Base-by-base conservation (phyloP, 2,329 filamentous ascomycete species). In the Bipolaris bicolor region DNA sequence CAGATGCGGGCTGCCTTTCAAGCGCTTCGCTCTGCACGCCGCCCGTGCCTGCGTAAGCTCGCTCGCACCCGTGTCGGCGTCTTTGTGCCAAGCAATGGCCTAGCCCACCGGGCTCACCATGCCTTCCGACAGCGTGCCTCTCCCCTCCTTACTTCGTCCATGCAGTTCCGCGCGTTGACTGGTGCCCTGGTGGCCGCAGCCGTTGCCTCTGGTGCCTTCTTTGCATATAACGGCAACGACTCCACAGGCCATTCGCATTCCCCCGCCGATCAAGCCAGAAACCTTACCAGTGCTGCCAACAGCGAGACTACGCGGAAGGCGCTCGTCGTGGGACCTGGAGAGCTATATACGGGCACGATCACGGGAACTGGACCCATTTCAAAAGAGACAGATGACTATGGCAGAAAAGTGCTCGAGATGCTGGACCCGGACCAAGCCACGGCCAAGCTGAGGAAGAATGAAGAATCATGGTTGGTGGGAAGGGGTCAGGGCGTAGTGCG, bases 371-470 rank as follows among this genome's bases (percentile, higher is more conserved):
- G 88, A 6, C 92, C 94, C 18, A 86, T 99, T 58, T 90, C 90
- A 44, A 99, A 99, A 80, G 86, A 90, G 68, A 92, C 90, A 3
- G 90, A 93, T 78, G 90, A 92, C 73, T 90, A 90, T 75, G 92
- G 92, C 29, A 86, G 89, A 63, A 91, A 90, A 72, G 89, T 97
- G 33, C 82, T 99, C 58, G 94, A 97, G 81, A 99, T 99, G 94
- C 82, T 99, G 77, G 96, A 91, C 10, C 90, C 94, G 0, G 94
- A 97, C 57, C 93, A 99, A 82, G 92, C 92, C 22, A 96, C 92
- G 13, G 86, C 91, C 70, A 96, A 94, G 80, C 80, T 99, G 69
- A 86, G 95, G 66, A 88, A 90, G 74, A 91, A 91, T 71, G 92
- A 99, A 78, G 88, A 96, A 79, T 97, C 93, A 29, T 98, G 93